These are phyloP conservation scores for Kodamaea plutei DNA, from an alignment of 1,139 yeast species.

Conservation along the genomic window DNA sequence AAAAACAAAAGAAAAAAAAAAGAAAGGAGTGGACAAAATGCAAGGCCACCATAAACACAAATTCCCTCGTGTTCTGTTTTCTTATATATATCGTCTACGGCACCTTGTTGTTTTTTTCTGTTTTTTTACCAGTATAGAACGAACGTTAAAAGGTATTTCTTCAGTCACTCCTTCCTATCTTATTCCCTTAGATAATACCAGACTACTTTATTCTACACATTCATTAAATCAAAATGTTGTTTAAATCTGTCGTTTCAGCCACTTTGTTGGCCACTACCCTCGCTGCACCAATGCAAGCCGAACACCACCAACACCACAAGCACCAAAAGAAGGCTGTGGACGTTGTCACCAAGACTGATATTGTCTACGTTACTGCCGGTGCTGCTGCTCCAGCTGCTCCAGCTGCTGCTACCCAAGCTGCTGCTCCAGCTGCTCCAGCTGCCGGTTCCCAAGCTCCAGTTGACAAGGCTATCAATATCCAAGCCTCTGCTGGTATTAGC, in stretches of 20 bases:
- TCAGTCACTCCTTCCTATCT: constrained; percentile 20
- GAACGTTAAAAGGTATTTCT: constrained; percentile 13
- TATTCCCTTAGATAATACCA: constrained; percentile 16
- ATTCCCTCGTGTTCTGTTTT: too few species aligned
- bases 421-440: constrained; percentile 9
- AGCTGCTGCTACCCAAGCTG: constrained; percentile 9
- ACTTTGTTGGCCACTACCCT: constrained; percentile 20
- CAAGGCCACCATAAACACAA: too few species aligned
- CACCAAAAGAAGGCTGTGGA: constrained; percentile 34
- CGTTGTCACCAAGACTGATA: constrained; percentile 28
- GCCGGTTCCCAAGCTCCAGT: constrained; percentile 8
- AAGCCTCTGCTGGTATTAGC: constrained; percentile 7
- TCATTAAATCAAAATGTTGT: constrained; percentile 17
- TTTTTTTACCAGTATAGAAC: constrained; percentile 7
- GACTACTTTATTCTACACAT: constrained; percentile 2
- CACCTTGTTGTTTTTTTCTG: too few species aligned
- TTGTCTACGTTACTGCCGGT: constrained; percentile 14
- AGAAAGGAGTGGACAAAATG: too few species aligned
- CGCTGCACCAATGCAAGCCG: constrained; percentile 31
- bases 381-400: constrained; percentile 10
- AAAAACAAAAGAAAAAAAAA: too few species aligned
- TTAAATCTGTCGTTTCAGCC: constrained; percentile 22
- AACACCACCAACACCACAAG: constrained; percentile 38
- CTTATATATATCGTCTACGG: too few species aligned
- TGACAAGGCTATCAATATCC: constrained; percentile 1